phyloP scores from a whole-genome alignment of 257 asterid species.

The Coffea canephora region DNA sequence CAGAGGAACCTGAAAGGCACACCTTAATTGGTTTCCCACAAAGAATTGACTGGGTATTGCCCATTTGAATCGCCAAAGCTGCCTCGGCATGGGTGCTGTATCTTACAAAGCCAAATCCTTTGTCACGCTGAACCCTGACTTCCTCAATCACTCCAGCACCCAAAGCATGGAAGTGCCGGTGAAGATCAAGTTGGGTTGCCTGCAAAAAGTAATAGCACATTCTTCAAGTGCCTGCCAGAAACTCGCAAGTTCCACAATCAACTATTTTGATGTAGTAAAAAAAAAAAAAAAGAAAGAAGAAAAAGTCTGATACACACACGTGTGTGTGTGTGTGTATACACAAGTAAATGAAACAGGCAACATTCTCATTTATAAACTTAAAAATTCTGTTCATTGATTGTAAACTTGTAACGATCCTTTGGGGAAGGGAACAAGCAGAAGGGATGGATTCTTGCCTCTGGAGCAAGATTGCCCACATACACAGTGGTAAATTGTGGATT shows the following conservation, averaged over 20 bases:
- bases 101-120: conserved; percentile 90
- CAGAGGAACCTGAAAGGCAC: conserved; percentile 3
- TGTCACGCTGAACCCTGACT: conserved; percentile 93
- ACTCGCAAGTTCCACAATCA: neutral
- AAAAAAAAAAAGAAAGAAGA: neutral
- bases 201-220: conserved; percentile 24
- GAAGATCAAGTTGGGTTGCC: conserved; percentile 90
- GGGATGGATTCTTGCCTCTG: conserved; percentile 55
- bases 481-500: conserved; percentile 88
- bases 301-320: neutral
- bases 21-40: conserved; percentile 90
- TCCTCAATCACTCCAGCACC: conserved; percentile 92
- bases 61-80: conserved; percentile 80
- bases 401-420: neutral
- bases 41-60: conserved; percentile 69
- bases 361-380: too few relatives aligned
- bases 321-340: too few relatives aligned
- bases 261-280: too few relatives aligned
- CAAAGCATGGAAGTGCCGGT: conserved; percentile 81
- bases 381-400: neutral
- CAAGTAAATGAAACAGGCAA: neutral
- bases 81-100: conserved; percentile 88
- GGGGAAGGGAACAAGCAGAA: neutral
- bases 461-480: conserved; percentile 91
- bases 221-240: neutral